Percentiles rank a stretch among this genome's conserved stretches.
Conservation (phyloP, 495 filamentous ascomycete genomes). For the Tuber umbilicatum region DNA sequence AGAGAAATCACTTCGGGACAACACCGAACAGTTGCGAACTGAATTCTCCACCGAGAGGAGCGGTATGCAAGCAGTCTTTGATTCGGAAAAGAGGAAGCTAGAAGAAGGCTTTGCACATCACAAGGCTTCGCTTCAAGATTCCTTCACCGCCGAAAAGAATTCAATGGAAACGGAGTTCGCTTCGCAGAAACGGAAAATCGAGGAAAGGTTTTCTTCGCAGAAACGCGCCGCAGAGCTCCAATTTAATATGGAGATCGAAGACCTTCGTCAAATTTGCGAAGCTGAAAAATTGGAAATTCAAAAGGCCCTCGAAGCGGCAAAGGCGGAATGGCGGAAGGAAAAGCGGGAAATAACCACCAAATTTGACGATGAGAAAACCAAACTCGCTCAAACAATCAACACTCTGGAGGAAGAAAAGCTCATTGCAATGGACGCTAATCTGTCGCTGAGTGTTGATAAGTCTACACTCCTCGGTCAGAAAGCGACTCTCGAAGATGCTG, state of each 20-base stretch:
- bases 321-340: conserved; percentile 35
- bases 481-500: conserved; percentile 31
- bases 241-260: conserved; percentile 44
- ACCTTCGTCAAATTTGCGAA: conserved; percentile 39
- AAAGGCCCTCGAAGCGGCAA: conserved; percentile 30
- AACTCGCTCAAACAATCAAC: conserved; percentile 31
- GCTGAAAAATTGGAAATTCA: conserved; percentile 41
- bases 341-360: conserved; percentile 34
- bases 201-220: conserved; percentile 35
- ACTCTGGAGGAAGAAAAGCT: conserved; percentile 30
- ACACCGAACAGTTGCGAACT: conserved; percentile 11
- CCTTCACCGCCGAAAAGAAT: conserved; percentile 33
- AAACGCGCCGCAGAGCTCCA: conserved; percentile 30
- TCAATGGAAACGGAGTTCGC: conserved; percentile 28
- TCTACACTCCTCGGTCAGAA: conserved; percentile 44
- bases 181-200: conserved; percentile 27
- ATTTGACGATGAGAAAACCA: conserved; percentile 34
- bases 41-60: conserved; percentile 41
- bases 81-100: conserved; percentile 35
- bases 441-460: conserved; percentile 42
- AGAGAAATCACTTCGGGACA: conserved; percentile 8
- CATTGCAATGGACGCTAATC: conserved; percentile 43
- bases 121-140: conserved; percentile 29
- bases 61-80: conserved; percentile 46
- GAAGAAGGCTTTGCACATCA: conserved; percentile 30